Evolutionary conservation across 805 yeast species (phyloP).

Genomic region (Candida ponderosae): DNA sequence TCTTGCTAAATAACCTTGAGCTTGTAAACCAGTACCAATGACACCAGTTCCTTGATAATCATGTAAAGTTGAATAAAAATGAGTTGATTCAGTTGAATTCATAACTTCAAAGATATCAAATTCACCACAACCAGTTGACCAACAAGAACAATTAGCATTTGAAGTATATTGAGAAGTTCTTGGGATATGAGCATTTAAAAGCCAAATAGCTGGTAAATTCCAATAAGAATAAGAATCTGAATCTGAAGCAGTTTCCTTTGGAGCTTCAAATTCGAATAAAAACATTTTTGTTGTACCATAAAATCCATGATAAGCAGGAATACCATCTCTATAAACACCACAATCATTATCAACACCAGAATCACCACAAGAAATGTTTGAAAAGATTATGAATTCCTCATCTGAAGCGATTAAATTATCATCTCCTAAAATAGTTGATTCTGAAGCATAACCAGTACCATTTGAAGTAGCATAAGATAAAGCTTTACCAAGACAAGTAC

Average conservation of each 20-base stretch:
- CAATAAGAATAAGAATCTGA: conserved; percentile 24
- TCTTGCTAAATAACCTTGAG: conserved; percentile 50
- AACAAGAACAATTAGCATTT: conserved; percentile 60
- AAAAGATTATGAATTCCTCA: conserved; percentile 52
- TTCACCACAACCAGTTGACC: conserved; percentile 77
- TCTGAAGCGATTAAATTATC: conserved; percentile 46
- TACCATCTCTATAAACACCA: conserved; percentile 69
- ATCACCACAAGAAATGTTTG: conserved; percentile 47
- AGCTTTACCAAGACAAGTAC: conserved; percentile 63
- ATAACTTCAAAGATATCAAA: conserved; percentile 70
- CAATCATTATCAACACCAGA: conserved; percentile 53
- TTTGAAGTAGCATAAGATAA: conserved; percentile 52
- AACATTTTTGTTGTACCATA: conserved; percentile 64
- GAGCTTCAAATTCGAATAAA: conserved; percentile 63
- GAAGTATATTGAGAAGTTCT: conserved; percentile 66
- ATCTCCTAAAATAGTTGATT: conserved; percentile 39
- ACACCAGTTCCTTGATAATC: conserved; percentile 67
- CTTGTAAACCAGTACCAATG: conserved; percentile 52
- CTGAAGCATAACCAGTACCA: conserved; percentile 41
- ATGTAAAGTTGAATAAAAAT: conserved; percentile 62
- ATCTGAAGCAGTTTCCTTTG: conserved; percentile 37
- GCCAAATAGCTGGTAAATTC: conserved; percentile 74
- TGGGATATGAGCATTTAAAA: conserved; percentile 64
- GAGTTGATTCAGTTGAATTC: conserved; percentile 48
- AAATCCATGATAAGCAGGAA: conserved; percentile 69